Evolutionary conservation across 2,329 filamentous ascomycete species (phyloP).

Genomic region (Chrysoporthe puriensis): DNA sequence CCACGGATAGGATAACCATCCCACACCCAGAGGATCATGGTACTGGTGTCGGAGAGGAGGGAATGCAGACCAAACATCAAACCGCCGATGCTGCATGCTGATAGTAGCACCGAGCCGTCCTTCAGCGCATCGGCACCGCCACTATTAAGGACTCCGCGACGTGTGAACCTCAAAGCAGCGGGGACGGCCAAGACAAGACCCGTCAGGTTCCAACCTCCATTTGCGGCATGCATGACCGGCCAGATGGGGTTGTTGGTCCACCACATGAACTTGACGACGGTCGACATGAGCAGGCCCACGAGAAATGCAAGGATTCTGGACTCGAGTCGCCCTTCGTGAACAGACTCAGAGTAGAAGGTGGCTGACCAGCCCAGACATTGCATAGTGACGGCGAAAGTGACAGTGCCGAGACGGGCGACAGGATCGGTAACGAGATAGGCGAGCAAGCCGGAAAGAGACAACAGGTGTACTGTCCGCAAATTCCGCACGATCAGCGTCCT

Average conservation of each 20-base stretch:
- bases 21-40: constrained; percentile 99
- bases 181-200: constrained; percentile 77
- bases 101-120: constrained; percentile 70
- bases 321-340: constrained; percentile 76
- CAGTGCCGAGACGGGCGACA: constrained; percentile 74
- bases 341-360: constrained; percentile 77
- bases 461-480: constrained; percentile 70
- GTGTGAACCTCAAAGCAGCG: constrained; percentile 75
- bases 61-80: constrained; percentile 90
- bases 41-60: constrained; percentile 93
- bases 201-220: constrained; percentile 89
- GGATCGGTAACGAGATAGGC: constrained; percentile 79
- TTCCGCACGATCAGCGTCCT: constrained; percentile 71
- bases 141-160: constrained; percentile 58
- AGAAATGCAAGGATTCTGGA: constrained; percentile 79
- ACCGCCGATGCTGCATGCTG: constrained; percentile 79
- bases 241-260: constrained; percentile 96
- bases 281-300: constrained; percentile 82
- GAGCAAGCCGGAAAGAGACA: constrained; percentile 74
- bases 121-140: constrained; percentile 43
- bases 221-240: constrained; percentile 88
- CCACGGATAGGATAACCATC: constrained; percentile 91
- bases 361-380: constrained; percentile 84
- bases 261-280: constrained; percentile 89
- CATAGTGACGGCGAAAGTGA: constrained; percentile 80